Conservation (phyloP, 1,139 yeast species). For the Lodderomyces elongisporus region DNA sequence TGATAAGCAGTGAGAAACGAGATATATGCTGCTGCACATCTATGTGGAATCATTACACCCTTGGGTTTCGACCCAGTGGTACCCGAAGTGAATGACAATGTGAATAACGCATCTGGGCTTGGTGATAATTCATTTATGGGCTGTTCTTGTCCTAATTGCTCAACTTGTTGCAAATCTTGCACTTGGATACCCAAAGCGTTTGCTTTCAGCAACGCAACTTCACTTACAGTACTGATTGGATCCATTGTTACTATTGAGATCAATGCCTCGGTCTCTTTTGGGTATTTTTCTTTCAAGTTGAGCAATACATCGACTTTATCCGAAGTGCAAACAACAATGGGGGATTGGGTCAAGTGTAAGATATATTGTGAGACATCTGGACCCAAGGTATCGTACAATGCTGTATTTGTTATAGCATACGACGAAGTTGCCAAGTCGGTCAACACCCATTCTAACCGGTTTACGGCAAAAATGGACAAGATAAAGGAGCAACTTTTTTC, state of each 20-base stretch:
- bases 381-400: conserved; percentile 34
- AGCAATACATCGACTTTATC: conserved; percentile 24
- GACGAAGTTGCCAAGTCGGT: conserved; percentile 33
- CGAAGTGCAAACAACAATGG: conserved; percentile 26
- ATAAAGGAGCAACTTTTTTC: conserved; percentile 21
- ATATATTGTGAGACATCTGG: conserved; percentile 25
- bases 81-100: conserved; percentile 71
- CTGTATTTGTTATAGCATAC: conserved; percentile 31
- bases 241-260: conserved; percentile 31
- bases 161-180: conserved; percentile 44
- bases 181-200: conserved; percentile 22
- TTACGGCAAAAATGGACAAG: conserved; percentile 27
- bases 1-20: conserved; percentile 17
- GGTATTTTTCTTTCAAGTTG: conserved; percentile 18
- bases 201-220: conserved; percentile 16
- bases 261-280: conserved; percentile 17
- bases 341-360: conserved; percentile 25
- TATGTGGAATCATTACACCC: conserved; percentile 58
- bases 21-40: conserved; percentile 43
- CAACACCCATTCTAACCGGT: conserved; percentile 32
- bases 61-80: conserved; percentile 64
- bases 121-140: conserved; percentile 47
- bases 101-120: conserved; percentile 45
- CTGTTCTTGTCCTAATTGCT: conserved; percentile 42
- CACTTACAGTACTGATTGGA: conserved; percentile 16